phyloP scores from a whole-genome alignment of 805 yeast genomes.

The Grigorovia transvaalensis region DNA sequence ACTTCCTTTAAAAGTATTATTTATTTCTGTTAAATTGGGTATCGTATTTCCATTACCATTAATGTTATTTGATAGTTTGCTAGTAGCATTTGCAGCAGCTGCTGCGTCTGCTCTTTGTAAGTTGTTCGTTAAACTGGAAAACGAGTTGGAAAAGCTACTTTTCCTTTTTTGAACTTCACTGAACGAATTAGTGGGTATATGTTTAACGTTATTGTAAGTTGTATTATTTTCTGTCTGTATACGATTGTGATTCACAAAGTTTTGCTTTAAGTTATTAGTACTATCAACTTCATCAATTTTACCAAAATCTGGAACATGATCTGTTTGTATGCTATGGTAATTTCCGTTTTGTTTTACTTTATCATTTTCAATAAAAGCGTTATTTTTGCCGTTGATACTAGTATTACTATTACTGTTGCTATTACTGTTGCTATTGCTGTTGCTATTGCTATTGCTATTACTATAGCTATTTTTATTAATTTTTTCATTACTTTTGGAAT shows the following conservation, averaged over 20 bases:
- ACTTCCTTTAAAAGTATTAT: neutral
- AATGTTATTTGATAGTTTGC: neutral
- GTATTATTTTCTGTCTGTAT: neutral
- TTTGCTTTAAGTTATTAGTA: neutral
- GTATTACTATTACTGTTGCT: neutral
- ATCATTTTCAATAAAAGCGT: neutral
- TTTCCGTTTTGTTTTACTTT: neutral
- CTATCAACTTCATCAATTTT: neutral
- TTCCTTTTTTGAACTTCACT: neutral
- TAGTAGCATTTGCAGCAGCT: constrained; percentile 4
- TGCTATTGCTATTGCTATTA: neutral
- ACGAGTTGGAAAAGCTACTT: constrained; percentile 21
- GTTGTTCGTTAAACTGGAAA: constrained; percentile 25
- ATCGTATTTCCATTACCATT: neutral
- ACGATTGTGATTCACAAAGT: neutral
- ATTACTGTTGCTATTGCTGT: neutral
- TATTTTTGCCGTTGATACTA: neutral
- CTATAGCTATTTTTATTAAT: neutral
- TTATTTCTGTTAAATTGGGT: neutral
- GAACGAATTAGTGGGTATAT: neutral
- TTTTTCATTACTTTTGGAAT: too few species aligned
- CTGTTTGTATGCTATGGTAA: neutral
- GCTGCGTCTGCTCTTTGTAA: constrained; percentile 15
- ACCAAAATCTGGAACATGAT: neutral
- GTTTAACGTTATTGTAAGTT: neutral